Evolutionary conservation across 192 early-diverging fungal species (phyloP), one percentile per base, ranked within the genome.

Genomic region (Coemansia sp.): DNA sequence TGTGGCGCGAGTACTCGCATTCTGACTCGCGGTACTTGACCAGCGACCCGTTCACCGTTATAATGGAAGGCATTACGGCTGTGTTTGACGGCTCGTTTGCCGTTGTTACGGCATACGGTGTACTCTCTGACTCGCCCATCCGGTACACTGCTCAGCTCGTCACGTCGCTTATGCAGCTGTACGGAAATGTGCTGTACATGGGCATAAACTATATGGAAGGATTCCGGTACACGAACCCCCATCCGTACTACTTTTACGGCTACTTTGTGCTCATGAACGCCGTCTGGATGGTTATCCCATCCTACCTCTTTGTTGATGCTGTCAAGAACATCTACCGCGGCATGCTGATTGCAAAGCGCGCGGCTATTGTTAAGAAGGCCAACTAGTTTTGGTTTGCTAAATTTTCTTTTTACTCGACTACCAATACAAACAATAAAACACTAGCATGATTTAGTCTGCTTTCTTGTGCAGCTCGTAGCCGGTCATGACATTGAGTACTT

Each of bases 1-100:
- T 93, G 60, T 98, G 92, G 92, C 94, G 93, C 82, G 94, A 98
- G 76, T 98, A 98, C 78, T 70, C 92, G 1, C 80, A 87, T 61
- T 85, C 87, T 38, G 95, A 98, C 74, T 95, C 93, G 19, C 79
- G 94, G 38, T 98, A 98, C 72, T 78, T 96, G 84, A 83, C 85
- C 24, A 84, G 82, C 50, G 95, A 98, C 58, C 81, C 89, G 7
- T 91, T 94, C 61, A 89, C 94, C 3, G 70, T 91, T 22, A 84
- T 90, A 64, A 89, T 96, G 86, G 95, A 98, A 81, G 82, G 83
- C 17, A 88, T 95, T 53, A 98, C 95, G 23, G 89, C 89, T 29
- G 89, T 94, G 55, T 77, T 76, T 59, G 82, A 84, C 50, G 90
- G 91, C n/a, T 84, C 88, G 15, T 65, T 90, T 41, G 83, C 84